Conservation (phyloP, 1,284 basidiomycete species). For the Macrocystidia cucumis region DNA sequence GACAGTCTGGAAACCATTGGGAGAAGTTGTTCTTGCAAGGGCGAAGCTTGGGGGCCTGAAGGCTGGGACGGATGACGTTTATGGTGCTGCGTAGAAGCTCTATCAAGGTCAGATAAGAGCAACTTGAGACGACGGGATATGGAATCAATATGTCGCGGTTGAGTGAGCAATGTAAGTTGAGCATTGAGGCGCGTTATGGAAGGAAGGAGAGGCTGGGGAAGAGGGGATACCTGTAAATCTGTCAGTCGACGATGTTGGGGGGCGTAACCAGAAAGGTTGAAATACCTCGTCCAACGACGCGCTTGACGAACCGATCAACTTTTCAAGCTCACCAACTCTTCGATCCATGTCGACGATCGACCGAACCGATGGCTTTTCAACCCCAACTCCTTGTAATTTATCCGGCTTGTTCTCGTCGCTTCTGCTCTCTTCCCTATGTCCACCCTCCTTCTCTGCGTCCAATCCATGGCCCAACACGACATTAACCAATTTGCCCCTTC, state of each 20-base stretch:
- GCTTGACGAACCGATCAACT: constrained; percentile 68
- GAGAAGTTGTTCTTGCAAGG: constrained; percentile 63
- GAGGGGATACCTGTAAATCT: constrained; percentile 42
- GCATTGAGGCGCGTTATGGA: constrained; percentile 79
- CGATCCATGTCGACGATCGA: constrained; percentile 67
- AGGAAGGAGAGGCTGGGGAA: constrained; percentile 77
- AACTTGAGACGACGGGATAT: constrained; percentile 92
- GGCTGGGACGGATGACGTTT: constrained; percentile 31
- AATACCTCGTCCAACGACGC: constrained; percentile 66
- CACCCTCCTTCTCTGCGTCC: constrained; percentile 11
- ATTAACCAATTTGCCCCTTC: constrained; percentile 56
- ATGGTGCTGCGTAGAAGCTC: constrained; percentile 55
- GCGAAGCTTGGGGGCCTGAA: constrained; percentile 24
- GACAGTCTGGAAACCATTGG: constrained; percentile 77
- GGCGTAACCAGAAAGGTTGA: too few species aligned
- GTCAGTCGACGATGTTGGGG: constrained; percentile 1
- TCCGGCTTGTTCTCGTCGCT: constrained; percentile 13
- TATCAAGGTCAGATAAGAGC: constrained; percentile 88
- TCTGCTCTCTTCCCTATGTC: constrained; percentile 7
- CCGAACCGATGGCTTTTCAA: constrained; percentile 30
- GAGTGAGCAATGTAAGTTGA: constrained; percentile 83
- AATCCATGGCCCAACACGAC: constrained; percentile 44
- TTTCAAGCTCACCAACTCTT: constrained; percentile 76
- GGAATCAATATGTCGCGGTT: constrained; percentile 96
- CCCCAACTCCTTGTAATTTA: constrained; percentile 14